These are phyloP conservation scores for Nakazawaea ernobii DNA, from an alignment of 805 yeast species.

Conservation along the genomic window DNA sequence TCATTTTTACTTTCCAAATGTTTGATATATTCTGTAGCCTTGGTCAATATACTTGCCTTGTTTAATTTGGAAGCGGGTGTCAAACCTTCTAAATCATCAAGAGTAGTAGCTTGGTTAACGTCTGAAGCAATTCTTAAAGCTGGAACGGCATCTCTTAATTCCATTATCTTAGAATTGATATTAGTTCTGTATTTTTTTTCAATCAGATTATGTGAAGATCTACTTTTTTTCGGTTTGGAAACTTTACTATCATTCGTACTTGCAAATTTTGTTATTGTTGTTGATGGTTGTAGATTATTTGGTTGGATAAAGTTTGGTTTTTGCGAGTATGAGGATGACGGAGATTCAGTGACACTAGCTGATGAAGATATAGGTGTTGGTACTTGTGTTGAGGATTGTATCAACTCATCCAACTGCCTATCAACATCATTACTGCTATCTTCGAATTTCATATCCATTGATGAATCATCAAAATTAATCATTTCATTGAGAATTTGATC, in stretches of 20 bases:
- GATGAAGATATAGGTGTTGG: slow-evolving; percentile 4
- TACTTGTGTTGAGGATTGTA: slow-evolving; percentile 5
- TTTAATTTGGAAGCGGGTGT: slow-evolving; percentile 71
- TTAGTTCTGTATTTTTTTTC: slow-evolving; percentile 79
- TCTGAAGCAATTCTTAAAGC: slow-evolving; percentile 61
- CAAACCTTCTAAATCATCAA: slow-evolving; percentile 63
- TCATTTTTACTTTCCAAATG: slow-evolving; percentile 61
- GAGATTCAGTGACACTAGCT: background rate
- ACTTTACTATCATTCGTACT: slow-evolving; percentile 12
- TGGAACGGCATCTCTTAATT: slow-evolving; percentile 74
- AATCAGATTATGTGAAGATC: slow-evolving; percentile 70
- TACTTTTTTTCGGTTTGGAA: slow-evolving; percentile 39
- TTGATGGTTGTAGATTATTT: background rate
- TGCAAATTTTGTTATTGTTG: background rate
- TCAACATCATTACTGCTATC: background rate
- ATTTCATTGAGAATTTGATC: slow-evolving; percentile 2
- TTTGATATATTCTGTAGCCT: slow-evolving; percentile 74
- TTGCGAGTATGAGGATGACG: background rate
- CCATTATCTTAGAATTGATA: slow-evolving; percentile 64
- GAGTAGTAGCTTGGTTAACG: slow-evolving; percentile 25
- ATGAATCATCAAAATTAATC: background rate
- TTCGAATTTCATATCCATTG: background rate
- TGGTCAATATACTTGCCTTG: slow-evolving; percentile 71
- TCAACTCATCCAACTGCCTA: slow-evolving; percentile 7
- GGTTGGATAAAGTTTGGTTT: background rate